Percentiles rank a stretch among this genome's conserved stretches.
phyloP scores from a whole-genome alignment of 192 early-diverging fungal species.

The Geranomyces michiganensis region DNA sequence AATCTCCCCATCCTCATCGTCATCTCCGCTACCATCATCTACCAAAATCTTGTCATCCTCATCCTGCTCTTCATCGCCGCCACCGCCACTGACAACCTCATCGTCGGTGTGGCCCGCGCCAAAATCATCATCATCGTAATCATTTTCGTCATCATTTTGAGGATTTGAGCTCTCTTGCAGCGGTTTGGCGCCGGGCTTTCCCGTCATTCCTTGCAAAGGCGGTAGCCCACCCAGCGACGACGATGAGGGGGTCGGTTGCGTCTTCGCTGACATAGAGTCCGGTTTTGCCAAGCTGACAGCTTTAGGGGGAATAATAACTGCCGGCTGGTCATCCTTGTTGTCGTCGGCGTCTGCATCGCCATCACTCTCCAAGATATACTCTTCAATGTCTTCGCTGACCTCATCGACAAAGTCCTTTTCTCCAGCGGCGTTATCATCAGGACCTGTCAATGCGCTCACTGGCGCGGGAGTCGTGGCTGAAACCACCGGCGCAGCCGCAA shows the following conservation, averaged over 20 bases:
- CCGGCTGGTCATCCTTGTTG: not conserved
- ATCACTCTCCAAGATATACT: not conserved
- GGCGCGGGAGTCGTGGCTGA: conserved; percentile 30
- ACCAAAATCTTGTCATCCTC: conserved; percentile 10
- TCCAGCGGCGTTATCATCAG: conserved; percentile 18
- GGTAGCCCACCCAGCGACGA: conserved; percentile 5
- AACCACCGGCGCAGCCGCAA: conserved; percentile 18
- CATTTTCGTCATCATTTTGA: not conserved
- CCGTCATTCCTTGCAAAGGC: conserved; percentile 9
- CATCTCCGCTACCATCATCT: conserved; percentile 3
- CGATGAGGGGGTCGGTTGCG: not conserved
- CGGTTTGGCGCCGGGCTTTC: not conserved
- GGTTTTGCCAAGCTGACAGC: too few species aligned
- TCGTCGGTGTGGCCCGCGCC: conserved; percentile 48
- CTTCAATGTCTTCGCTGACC: conserved; percentile 11
- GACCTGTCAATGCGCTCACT: conserved; percentile 12
- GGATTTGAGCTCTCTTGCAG: not conserved
- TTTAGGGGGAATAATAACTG: too few species aligned
- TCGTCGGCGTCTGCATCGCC: conserved; percentile 7
- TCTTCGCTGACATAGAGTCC: not conserved
- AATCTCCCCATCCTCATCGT: conserved; percentile 29
- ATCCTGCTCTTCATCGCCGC: conserved; percentile 2
- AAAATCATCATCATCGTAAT: conserved; percentile 28
- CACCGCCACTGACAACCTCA: conserved; percentile 31
- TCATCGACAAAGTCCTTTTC: conserved; percentile 15